These are phyloP conservation scores for Patellifolia procumbens DNA, from an alignment of 179 eudicot genomes.

Conservation along the genomic window DNA sequence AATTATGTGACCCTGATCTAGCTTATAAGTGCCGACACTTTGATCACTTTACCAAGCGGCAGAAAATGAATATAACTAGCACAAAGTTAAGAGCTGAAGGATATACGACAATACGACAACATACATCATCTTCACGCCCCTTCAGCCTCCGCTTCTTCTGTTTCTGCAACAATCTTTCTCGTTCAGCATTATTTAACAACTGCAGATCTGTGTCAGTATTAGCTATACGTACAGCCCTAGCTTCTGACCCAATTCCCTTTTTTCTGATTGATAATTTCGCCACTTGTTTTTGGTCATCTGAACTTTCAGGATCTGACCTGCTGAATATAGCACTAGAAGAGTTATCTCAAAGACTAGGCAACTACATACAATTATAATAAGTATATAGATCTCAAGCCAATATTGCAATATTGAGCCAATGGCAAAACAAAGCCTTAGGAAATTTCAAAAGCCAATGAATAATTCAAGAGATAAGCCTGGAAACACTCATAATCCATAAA, in stretches of 20 bases:
- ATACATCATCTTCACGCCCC: slow-evolving; percentile 95
- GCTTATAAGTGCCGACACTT: not conserved
- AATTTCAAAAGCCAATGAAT: not conserved
- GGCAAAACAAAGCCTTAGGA: not conserved
- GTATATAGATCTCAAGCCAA: slow-evolving; percentile 1
- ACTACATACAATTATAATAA: not conserved
- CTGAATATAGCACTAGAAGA: slow-evolving; percentile 22
- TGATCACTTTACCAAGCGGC: not conserved
- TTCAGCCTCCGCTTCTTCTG: slow-evolving; percentile 86
- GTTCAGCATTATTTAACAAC: slow-evolving; percentile 64
- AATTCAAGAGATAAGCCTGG: not conserved
- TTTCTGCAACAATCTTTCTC: slow-evolving; percentile 72
- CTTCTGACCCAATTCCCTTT: slow-evolving; percentile 94
- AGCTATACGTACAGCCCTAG: slow-evolving; percentile 78
- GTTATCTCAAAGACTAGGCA: slow-evolving; percentile 10
- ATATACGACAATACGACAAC: slow-evolving; percentile 23
- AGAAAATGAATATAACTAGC: not conserved
- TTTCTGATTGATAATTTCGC: slow-evolving; percentile 71
- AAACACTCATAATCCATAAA: not conserved
- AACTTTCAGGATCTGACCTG: slow-evolving; percentile 62
- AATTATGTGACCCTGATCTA: too few species aligned
- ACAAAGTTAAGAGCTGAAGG: not conserved
- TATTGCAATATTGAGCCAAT: not conserved
- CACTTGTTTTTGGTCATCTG: slow-evolving; percentile 64
- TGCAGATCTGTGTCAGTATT: slow-evolving; percentile 78